Evolutionary conservation across 2,329 filamentous ascomycete genomes (phyloP).

Genomic region (Ramularia endophylla): DNA sequence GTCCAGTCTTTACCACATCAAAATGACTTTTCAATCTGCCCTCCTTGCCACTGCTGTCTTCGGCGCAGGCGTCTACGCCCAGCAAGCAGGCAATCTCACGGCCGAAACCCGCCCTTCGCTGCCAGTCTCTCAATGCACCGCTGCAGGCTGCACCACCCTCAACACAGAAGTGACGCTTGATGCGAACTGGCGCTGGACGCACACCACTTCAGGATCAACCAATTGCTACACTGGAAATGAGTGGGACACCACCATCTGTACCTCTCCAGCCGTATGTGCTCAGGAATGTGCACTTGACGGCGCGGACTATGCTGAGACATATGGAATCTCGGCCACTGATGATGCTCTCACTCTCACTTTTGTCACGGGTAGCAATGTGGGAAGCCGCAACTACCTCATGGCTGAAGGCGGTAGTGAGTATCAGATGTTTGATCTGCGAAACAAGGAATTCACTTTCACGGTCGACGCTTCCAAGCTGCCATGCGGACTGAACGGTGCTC

Average conservation of each 20-base stretch:
- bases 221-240: constrained; percentile 46
- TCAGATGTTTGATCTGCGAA: constrained; percentile 58
- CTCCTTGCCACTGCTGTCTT: no score
- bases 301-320: constrained; percentile 51
- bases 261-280: constrained; percentile 42
- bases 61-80: no score
- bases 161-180: constrained; percentile 36
- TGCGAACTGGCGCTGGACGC: constrained; percentile 48
- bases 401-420: constrained; percentile 54
- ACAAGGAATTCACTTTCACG: constrained; percentile 66
- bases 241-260: constrained; percentile 38
- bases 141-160: constrained; percentile 35
- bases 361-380: constrained; percentile 33
- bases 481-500: constrained; percentile 65
- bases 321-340: constrained; percentile 48
- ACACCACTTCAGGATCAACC: constrained; percentile 39
- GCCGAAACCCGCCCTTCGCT: constrained; percentile 39
- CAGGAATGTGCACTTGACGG: constrained; percentile 53
- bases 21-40: no score
- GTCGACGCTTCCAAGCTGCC: constrained; percentile 63
- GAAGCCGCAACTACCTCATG: constrained; percentile 58
- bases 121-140: constrained; percentile 31
- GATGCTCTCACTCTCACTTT: constrained; percentile 44
- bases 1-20: no score
- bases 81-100: constrained; percentile 37